phyloP scores from a whole-genome alignment of 2,329 filamentous ascomycete species.

The Emergomyces orientalis region DNA sequence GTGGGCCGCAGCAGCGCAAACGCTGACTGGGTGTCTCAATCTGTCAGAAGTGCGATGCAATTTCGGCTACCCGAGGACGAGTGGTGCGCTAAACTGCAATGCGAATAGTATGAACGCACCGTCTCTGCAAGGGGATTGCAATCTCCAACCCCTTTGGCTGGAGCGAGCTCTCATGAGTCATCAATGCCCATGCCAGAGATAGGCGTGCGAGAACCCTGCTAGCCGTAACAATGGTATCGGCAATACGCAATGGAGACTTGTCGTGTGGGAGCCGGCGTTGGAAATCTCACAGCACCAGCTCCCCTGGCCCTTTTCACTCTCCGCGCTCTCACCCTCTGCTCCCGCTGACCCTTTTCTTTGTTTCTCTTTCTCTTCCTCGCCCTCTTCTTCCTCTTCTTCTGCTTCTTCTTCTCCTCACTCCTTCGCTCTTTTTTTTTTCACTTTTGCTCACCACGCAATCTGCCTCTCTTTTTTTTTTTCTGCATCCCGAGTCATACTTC shows the following conservation, averaged over 20 bases:
- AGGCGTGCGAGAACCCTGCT: neutral
- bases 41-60: too few relatives aligned
- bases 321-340: too few relatives aligned
- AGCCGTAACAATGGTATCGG: neutral
- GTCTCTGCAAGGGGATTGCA: too few relatives aligned
- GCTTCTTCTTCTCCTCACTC: conserved; percentile 9
- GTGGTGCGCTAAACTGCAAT: too few relatives aligned
- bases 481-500: conserved; percentile 11
- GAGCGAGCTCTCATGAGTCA: too few relatives aligned
- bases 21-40: too few relatives aligned
- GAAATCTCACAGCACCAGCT: conserved; percentile 10
- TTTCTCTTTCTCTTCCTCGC: conserved; percentile 12
- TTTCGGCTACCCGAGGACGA: too few relatives aligned
- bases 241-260: neutral
- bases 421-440: conserved; percentile 12
- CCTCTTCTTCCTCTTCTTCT: conserved; percentile 2
- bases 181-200: too few relatives aligned
- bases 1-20: too few relatives aligned
- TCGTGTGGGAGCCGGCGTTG: conserved; percentile 12
- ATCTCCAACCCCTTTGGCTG: too few relatives aligned
- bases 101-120: too few relatives aligned
- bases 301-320: too few relatives aligned
- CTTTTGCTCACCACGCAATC: conserved; percentile 11
- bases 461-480: conserved; percentile 10
- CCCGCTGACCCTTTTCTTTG: conserved; percentile 7